Evolutionary conservation across 345 rosid species (phyloP).

Genomic region (Eucalyptus erythrocorys): DNA sequence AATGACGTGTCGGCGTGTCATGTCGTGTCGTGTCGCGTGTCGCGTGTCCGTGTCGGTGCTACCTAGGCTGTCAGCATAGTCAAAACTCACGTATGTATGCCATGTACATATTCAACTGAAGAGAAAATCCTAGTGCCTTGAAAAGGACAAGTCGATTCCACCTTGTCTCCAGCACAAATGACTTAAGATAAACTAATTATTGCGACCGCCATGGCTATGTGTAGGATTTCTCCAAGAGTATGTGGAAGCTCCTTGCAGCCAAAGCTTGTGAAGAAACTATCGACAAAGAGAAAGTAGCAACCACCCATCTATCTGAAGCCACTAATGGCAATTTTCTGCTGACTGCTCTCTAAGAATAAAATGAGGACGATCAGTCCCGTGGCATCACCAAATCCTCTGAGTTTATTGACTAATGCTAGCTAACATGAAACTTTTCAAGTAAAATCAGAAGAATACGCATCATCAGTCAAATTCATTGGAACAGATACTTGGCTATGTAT

Average conservation of each 20-base stretch:
- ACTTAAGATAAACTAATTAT: too few species aligned
- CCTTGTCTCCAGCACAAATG: background rate
- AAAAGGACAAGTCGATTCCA: background rate
- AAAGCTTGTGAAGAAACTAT: background rate
- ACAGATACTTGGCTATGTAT: background rate
- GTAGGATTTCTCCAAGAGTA: background rate
- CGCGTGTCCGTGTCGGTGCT: too few species aligned
- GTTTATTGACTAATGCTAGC: background rate
- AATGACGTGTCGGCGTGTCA: too few species aligned
- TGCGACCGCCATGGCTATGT: background rate
- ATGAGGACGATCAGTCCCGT: background rate
- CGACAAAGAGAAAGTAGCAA: background rate
- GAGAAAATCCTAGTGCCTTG: background rate
- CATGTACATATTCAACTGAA: background rate
- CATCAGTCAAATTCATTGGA: too few species aligned
- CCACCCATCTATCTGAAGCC: background rate
- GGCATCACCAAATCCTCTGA: background rate
- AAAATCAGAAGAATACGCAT: background rate
- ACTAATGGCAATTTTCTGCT: background rate
- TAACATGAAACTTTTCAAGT: background rate
- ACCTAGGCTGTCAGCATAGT: background rate
- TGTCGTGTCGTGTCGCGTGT: too few species aligned
- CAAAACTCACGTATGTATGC: background rate
- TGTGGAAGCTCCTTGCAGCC: too few species aligned
- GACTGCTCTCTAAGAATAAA: background rate